These are phyloP conservation scores for Pyrenochaeta sp. DNA, from an alignment of 2,329 filamentous ascomycete genomes.

Conservation along the genomic window DNA sequence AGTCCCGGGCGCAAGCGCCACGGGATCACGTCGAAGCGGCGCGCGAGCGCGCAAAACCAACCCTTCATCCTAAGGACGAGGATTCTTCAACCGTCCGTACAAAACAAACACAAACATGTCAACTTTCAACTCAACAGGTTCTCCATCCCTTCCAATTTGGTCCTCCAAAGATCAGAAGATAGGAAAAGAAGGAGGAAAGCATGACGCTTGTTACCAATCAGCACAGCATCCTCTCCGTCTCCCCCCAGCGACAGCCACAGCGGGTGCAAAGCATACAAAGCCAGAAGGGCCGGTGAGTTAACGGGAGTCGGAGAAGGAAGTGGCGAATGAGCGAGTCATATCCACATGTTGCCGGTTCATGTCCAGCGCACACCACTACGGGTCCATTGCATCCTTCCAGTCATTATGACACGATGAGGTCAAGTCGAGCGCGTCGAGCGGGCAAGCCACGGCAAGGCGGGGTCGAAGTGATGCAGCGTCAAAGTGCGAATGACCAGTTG, in stretches of 20 bases:
- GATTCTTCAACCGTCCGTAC: constrained; percentile 47
- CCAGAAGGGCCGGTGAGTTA: constrained; percentile 42
- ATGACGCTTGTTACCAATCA: constrained; percentile 54
- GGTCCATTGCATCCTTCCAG: constrained; percentile 35
- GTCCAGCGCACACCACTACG: constrained; percentile 36
- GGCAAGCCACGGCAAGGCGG: constrained; percentile 50
- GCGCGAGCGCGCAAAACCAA: constrained; percentile 46
- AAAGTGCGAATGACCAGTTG: constrained; percentile 42
- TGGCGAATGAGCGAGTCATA: constrained; percentile 54
- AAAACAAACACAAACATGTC: constrained; percentile 49
- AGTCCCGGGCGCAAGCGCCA: constrained; percentile 42
- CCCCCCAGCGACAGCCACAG: constrained; percentile 45
- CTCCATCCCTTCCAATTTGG: constrained; percentile 12
- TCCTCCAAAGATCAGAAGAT: constrained; percentile 28
- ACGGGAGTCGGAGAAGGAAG: constrained; percentile 34
- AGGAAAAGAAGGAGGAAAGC: constrained; percentile 43
- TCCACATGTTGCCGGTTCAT: constrained; percentile 54
- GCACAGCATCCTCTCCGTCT: constrained; percentile 39
- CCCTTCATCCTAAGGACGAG: constrained; percentile 52
- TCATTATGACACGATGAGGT: constrained; percentile 32
- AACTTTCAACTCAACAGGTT: constrained; percentile 42
- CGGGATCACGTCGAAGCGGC: constrained; percentile 45
- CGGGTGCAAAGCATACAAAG: constrained; percentile 47
- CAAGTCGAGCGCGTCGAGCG: constrained; percentile 38
- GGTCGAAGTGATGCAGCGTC: constrained; percentile 34